phyloP scores from a whole-genome alignment of 1,284 basidiomycete genomes.

The Trichosporon sp. region DNA sequence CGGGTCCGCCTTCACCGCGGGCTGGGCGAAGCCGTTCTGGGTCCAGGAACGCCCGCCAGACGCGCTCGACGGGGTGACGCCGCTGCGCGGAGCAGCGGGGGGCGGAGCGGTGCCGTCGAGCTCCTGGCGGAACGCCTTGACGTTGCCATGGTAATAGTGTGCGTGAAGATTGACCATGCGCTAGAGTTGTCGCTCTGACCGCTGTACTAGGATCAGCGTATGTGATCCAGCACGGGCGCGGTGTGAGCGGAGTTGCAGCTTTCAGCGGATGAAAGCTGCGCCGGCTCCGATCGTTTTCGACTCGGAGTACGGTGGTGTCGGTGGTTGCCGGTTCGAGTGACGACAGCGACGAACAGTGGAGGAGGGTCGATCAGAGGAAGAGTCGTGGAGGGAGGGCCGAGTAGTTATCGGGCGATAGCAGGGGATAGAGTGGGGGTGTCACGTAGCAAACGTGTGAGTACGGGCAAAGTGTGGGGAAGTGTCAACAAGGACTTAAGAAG shows the following conservation, averaged over 20 bases:
- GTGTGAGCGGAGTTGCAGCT: conserved; percentile 18
- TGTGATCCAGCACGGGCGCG: conserved; percentile 15
- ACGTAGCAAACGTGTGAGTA: conserved; percentile 4
- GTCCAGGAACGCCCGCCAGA: conserved; percentile 68
- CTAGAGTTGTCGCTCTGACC: conserved; percentile 26
- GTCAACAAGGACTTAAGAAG: not conserved
- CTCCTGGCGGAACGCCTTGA: conserved; percentile 78
- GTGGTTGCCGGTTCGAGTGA: not conserved
- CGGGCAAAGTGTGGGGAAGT: not conserved
- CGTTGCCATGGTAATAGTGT: conserved; percentile 72
- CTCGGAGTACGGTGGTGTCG: conserved; percentile 1
- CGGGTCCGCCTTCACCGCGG: conserved; percentile 48
- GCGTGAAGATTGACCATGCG: conserved; percentile 69
- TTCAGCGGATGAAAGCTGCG: conserved; percentile 18
- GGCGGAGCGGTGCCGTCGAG: conserved; percentile 62
- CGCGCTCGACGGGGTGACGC: conserved; percentile 42
- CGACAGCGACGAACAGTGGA: not conserved
- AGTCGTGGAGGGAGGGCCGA: not conserved
- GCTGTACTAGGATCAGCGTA: conserved; percentile 1
- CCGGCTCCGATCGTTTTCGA: conserved; percentile 12
- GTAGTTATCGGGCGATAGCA: not conserved
- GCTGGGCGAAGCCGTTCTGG: conserved; percentile 60
- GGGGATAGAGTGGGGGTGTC: not conserved
- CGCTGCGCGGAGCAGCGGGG: conserved; percentile 47
- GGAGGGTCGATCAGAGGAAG: not conserved